Conservation (phyloP, 2,329 filamentous ascomycete species). For the Penicillium sp. region DNA sequence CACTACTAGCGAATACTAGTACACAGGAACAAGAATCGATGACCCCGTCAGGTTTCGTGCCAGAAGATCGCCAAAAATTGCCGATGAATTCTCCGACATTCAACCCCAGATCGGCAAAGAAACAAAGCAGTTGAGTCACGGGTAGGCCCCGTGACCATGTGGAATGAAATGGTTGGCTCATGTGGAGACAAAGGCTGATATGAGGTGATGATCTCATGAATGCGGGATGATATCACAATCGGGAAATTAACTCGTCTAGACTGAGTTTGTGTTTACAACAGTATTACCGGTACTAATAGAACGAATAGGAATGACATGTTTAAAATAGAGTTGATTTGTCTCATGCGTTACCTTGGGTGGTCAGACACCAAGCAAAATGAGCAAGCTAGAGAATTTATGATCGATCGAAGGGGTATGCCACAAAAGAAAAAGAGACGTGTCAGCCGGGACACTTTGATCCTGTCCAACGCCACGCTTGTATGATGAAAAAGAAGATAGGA, state of each 20-base stretch:
- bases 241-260: not conserved
- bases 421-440: constrained; percentile 11
- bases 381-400: not conserved
- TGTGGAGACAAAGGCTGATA: constrained; percentile 10
- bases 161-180: constrained; percentile 1
- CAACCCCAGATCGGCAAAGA: not conserved
- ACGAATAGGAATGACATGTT: not conserved
- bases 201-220: constrained; percentile 19
- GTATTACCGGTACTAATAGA: constrained; percentile 1
- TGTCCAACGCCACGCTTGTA: constrained; percentile 24
- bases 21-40: not conserved
- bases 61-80: not conserved
- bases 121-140: not conserved
- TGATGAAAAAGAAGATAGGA: constrained; percentile 1
- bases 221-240: constrained; percentile 20
- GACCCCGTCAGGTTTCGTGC: not conserved
- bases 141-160: not conserved
- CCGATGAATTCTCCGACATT: not conserved
- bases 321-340: not conserved
- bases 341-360: not conserved
- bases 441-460: constrained; percentile 15
- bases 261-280: constrained; percentile 1
- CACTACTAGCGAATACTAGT: not conserved
- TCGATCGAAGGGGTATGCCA: constrained; percentile 8
- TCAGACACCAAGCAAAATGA: not conserved